Percentiles rank a stretch among this genome's conserved stretches.
Evolutionary conservation across 805 yeast species (phyloP).

Genomic region (Zygotorulaspora florentina): DNA sequence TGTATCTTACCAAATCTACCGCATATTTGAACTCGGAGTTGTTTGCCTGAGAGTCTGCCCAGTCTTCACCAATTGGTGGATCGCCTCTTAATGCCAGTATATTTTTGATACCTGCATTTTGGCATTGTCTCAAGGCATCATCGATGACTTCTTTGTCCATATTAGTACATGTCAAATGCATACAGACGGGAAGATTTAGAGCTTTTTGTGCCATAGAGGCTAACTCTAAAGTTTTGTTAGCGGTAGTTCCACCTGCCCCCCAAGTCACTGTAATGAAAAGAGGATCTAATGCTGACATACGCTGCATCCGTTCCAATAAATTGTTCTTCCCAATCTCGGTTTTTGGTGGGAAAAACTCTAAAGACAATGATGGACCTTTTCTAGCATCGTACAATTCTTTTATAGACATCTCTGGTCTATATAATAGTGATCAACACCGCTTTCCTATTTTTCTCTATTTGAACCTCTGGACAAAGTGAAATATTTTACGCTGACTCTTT

Average conservation of each 20-base stretch:
- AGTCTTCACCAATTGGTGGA: conserved; percentile 66
- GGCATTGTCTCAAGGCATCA: conserved; percentile 68
- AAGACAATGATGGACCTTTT: conserved; percentile 63
- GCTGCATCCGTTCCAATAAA: conserved; percentile 75
- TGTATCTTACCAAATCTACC: conserved; percentile 79
- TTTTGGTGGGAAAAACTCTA: conserved; percentile 97
- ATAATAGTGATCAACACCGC: too few relatives aligned
- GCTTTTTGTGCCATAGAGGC: conserved; percentile 74
- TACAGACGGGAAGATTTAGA: conserved; percentile 80
- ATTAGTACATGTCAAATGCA: conserved; percentile 95
- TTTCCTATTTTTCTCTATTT: too few relatives aligned
- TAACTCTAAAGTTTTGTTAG: conserved; percentile 77
- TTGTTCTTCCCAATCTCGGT: conserved; percentile 85
- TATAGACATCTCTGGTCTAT: conserved; percentile 21
- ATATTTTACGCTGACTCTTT: neutral
- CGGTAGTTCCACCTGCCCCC: conserved; percentile 98
- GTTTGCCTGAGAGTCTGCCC: conserved; percentile 31
- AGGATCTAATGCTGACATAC: conserved; percentile 88
- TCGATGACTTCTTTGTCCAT: conserved; percentile 76
- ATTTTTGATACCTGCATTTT: conserved; percentile 74
- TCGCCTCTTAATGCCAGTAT: conserved; percentile 94
- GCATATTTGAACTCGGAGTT: conserved; percentile 69
- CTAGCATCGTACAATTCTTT: conserved; percentile 49
- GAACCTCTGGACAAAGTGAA: too few relatives aligned
- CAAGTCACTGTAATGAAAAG: conserved; percentile 90